Conservation (phyloP, 2,329 filamentous ascomycete genomes). For the Ramichloridium luteum region DNA sequence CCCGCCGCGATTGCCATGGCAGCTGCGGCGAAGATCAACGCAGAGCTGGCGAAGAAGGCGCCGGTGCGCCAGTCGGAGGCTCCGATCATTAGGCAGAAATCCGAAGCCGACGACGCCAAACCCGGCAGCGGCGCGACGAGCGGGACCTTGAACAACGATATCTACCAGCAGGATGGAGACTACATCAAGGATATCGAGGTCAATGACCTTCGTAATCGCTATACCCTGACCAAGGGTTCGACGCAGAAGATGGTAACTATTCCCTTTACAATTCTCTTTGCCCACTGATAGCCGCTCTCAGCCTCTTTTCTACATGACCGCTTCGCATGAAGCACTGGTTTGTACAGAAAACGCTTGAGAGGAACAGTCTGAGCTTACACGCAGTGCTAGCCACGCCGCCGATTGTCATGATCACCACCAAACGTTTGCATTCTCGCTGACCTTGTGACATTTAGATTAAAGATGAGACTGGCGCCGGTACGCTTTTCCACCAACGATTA, state of each 20-base stretch:
- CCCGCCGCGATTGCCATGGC: constrained; percentile 48
- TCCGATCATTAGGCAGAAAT: constrained; percentile 32
- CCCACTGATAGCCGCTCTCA: constrained; percentile 50
- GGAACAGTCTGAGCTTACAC: constrained; percentile 35
- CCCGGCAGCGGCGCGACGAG: constrained; percentile 30
- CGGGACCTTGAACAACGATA: constrained; percentile 64
- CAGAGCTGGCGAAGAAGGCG: constrained; percentile 50
- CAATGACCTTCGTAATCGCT: constrained; percentile 93
- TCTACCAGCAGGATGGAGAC: constrained; percentile 92
- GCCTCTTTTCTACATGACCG: constrained; percentile 1
- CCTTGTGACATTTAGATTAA: constrained; percentile 95
- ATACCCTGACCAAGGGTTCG: constrained; percentile 90
- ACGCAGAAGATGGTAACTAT: constrained; percentile 99
- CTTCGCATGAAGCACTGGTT: constrained; percentile 14
- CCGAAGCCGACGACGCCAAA: constrained; percentile 42
- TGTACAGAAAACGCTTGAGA: constrained; percentile 23
- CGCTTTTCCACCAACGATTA: too few species aligned
- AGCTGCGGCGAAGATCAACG: constrained; percentile 48
- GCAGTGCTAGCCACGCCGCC: constrained; percentile 26
- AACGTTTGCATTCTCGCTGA: constrained; percentile 49
- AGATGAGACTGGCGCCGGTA: constrained; percentile 99
- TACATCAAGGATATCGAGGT: constrained; percentile 99
- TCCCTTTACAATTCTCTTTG: constrained; percentile 35
- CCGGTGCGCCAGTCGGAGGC: constrained; percentile 84
- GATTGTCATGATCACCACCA: constrained; percentile 57